Evolutionary conservation across 2,329 filamentous ascomycete species (phyloP), one percentile per base, ranked within the genome.

Genomic region (Fusarium nanum): DNA sequence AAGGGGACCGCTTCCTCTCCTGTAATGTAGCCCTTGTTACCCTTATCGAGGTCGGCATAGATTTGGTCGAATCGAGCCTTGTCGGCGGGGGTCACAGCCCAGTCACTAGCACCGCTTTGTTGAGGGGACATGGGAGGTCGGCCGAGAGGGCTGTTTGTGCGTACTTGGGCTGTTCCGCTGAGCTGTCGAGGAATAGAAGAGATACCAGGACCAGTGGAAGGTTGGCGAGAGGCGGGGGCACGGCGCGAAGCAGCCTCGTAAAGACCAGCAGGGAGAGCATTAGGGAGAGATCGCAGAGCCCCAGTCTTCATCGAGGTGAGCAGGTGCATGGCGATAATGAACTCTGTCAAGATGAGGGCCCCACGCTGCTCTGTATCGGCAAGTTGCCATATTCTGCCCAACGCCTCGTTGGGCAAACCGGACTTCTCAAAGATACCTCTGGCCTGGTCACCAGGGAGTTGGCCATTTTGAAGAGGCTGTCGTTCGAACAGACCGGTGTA

Each of bases 251-350:
- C 96, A 47, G 94, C 95, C 77, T 99, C 96, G 76, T 97, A 97
- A 7, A 99, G 84, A 13, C 91, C 92, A 14, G 93, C 89, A 8
- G 96, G 96, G 4, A 99, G 87, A 27, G 92, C 88, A 65, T 84
- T 91, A 3, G 96, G 96, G 60, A 98, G 85, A 22, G 88, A 89
- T 69, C 93, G 90, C 79, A 99, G 87, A 30, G 90, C 86, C 23
- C 94, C 92, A 14, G 90, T 92, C 84, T 97, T 97, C 82, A 93
- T 93, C 14, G 94, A 97, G 16, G 93, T 95, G 67, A 99, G 86
- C 65, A 99, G 85, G 80, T 99, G 96, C 96, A 99, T 99, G 47
- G 96, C 96, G 76, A 99, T 97, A 77, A 97, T 92, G 78, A 99
- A 99, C 76, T 98, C 96, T 16, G 94, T 95, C 74, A 91, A 86